Evolutionary conservation across 1,284 basidiomycete genomes (phyloP), one percentile per base, ranked within the genome.

Genomic region (Rhodotorula sp.): DNA sequence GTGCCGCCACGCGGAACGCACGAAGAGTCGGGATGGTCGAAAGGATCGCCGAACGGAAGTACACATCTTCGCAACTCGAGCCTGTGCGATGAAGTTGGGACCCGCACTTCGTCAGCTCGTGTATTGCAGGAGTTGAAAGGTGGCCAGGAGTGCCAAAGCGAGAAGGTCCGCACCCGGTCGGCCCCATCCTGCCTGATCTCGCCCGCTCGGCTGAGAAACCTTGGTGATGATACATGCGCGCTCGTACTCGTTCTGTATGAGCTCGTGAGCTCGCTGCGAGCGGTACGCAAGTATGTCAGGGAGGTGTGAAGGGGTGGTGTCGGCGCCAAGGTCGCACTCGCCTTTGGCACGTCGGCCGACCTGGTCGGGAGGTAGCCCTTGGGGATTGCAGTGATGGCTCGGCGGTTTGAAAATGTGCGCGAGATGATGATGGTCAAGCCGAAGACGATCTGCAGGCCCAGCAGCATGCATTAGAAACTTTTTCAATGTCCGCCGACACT

Each of bases 331-430:
- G n/a, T 21, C 70, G 41, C 42, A 74, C 75, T 34, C 34, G 34
- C 34, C 60, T 72, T 71, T 2, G 70, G 71, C 1, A 77, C 63
- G 25, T 77, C 75, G 23, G 69, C 62, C 48, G 66, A 57, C 45
- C 66, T 59, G 9, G 69, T 64, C 25, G 76, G 76, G 14, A 77
- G 49, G 66, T 77, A 77, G 17, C 66, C 74, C 61, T 76, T 77
- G 7, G 76, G 76, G 19, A 77, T 75, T 44, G 67, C 54, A 12
- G 63, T 60, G 34, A 76, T 50, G n/a, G 58, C 60, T 41, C 61
- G 59, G 41, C 67, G 60, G 60, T 68, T 59, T 9, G 70, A 66
- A 46, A 77, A 60, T 9, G 59, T 50, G 3, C 65, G 41, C 41
- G 68, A 61, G 25, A 66, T 14, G 10, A 66, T 41, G 42, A 71